Evolutionary conservation across 2,329 filamentous ascomycete genomes (phyloP), one percentile per base, ranked within the genome.

Genomic region (Ambrosiella xylebori): DNA sequence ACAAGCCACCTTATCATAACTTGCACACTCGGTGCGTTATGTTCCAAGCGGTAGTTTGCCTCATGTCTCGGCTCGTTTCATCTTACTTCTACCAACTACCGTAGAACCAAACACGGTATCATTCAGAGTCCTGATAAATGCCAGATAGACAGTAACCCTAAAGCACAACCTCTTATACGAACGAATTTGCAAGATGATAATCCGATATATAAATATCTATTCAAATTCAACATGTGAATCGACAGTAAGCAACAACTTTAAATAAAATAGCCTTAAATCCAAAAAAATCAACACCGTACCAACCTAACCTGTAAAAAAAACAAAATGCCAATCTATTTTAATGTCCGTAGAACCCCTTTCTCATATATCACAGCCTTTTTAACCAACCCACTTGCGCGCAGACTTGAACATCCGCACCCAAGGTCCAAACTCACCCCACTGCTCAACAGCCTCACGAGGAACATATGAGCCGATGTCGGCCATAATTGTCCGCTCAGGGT

Each of bases 391-490:
- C 69, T 83, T 79, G 68, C 90, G 84, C 5, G 87, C 89, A 67
- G 86, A 95, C 73, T 82, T 83, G 73, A 95, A 95, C 73, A 95
- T 76, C 66, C 87, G 78, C 62, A 85, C 76, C 89, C 89, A 95
- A 17, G 90, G 88, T 1, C 88, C 86, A 67, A 84, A 85, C 63
- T 89, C 84, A 36, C 86, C 87, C 85, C 86, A 90, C 61, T 82
- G 75, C 11, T 79, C 78, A 5, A 75, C 62, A 60, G 80, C 74
- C 39, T 71, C 71, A 2, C 65, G 65, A 7, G 88, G 85, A 61
- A 85, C 73, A 69, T 84, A 95, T 68, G 86, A 91, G 53, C 77
- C 81, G 61, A 89, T 83, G 60, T 88, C 86, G 59, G 81, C 81
- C 73, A 94, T 73, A 60, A 95, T 82, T 13, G 87, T 94, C n/a